Percentiles rank a stretch among this genome's conserved stretches.
Conservation (phyloP, 176 grass and related monocot species). For the Oryza longistaminata region DNA sequence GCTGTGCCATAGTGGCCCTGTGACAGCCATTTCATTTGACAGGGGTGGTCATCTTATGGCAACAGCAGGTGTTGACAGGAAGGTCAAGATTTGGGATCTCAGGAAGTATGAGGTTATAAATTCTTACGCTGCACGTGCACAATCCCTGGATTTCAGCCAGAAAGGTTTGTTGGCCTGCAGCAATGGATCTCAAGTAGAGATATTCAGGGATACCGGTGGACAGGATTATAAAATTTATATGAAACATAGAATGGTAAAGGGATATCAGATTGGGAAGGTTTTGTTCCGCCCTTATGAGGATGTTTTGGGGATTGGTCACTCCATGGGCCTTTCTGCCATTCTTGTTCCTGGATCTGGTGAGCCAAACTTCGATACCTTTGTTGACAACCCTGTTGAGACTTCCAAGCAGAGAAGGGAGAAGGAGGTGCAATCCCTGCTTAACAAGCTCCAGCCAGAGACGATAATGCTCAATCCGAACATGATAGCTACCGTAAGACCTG, state of each 20-base stretch:
- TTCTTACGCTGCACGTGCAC: slow-evolving; percentile 38
- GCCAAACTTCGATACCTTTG: slow-evolving; percentile 85
- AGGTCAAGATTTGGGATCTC: slow-evolving; percentile 92
- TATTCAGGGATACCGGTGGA: slow-evolving; percentile 69
- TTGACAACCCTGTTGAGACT: slow-evolving; percentile 82
- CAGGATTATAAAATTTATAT: slow-evolving; percentile 72
- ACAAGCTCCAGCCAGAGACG: slow-evolving; percentile 81
- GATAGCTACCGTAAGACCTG: slow-evolving; percentile 65
- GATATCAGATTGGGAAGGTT: slow-evolving; percentile 72
- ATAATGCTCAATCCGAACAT: slow-evolving; percentile 79
- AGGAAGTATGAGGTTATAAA: slow-evolving; percentile 76
- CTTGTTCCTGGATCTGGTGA: slow-evolving; percentile 86
- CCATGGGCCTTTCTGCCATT: slow-evolving; percentile 81
- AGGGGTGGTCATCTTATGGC: slow-evolving; percentile 74
- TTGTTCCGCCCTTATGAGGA: slow-evolving; percentile 84
- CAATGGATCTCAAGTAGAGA: slow-evolving; percentile 73
- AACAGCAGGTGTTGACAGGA: slow-evolving; percentile 74
- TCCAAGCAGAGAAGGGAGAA: slow-evolving; percentile 82
- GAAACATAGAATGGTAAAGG: slow-evolving; percentile 72
- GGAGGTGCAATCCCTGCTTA: slow-evolving; percentile 76
- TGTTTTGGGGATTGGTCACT: slow-evolving; percentile 79
- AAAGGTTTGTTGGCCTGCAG: slow-evolving; percentile 65
- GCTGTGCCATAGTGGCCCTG: slow-evolving; percentile 66
- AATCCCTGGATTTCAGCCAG: slow-evolving; percentile 84
- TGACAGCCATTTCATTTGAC: slow-evolving; percentile 76